phyloP scores from a whole-genome alignment of 2,329 filamentous ascomycete species.

The Scolecobasidium constrictum region DNA sequence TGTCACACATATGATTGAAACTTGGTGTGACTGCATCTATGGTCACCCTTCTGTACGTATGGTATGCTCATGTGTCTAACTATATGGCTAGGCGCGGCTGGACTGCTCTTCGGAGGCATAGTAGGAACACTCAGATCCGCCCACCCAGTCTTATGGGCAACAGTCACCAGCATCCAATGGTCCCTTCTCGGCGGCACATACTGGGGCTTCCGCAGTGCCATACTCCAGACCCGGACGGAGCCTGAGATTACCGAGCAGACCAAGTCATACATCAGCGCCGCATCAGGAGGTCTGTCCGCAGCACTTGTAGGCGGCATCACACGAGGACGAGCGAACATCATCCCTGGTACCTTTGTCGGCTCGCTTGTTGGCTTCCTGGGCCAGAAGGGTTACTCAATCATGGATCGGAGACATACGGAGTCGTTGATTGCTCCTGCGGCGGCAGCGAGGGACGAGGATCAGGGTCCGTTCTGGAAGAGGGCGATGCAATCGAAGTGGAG shows the following conservation, averaged over 20 bases:
- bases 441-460: conserved; percentile 12
- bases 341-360: conserved; percentile 51
- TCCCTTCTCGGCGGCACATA: conserved; percentile 67
- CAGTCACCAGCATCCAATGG: conserved; percentile 69
- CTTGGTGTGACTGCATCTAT: too few relatives aligned
- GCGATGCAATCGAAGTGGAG: conserved; percentile 56
- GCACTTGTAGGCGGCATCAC: conserved; percentile 7
- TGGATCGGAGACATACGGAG: conserved; percentile 35
- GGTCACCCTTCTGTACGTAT: not conserved
- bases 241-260: conserved; percentile 12
- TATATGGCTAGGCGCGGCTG: conserved; percentile 44
- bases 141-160: conserved; percentile 57
- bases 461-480: conserved; percentile 35
- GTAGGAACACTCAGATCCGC: conserved; percentile 48
- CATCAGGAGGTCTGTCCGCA: conserved; percentile 5
- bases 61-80: conserved; percentile 12
- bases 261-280: conserved; percentile 2
- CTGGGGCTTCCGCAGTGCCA: conserved; percentile 48
- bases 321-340: conserved; percentile 36
- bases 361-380: conserved; percentile 45
- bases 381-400: conserved; percentile 43
- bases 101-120: conserved; percentile 44
- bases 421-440: conserved; percentile 8
- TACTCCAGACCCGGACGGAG: conserved; percentile 22
- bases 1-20: too few relatives aligned